phyloP scores from a whole-genome alignment of 169 alveolate genomes.

The Theileria annulata region DNA sequence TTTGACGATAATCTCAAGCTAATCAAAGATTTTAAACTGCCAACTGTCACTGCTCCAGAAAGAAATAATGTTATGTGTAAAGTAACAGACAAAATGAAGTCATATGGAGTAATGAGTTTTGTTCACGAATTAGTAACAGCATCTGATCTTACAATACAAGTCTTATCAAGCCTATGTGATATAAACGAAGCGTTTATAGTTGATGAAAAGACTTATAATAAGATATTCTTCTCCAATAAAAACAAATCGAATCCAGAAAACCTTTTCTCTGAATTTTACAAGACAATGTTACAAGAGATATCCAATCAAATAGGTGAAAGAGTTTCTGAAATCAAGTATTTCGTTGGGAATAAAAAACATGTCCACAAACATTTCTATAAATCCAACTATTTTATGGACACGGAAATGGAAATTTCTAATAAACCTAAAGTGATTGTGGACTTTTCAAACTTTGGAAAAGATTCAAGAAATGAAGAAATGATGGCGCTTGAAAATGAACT shows the following conservation, averaged over 20 bases:
- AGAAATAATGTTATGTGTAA: slow-evolving; percentile 44
- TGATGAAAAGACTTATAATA: slow-evolving; percentile 1
- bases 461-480: slow-evolving; percentile 17
- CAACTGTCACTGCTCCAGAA: slow-evolving; percentile 61
- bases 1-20: neutral
- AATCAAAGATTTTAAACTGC: slow-evolving; percentile 43
- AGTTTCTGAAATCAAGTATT: slow-evolving; percentile 48
- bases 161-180: slow-evolving; percentile 1
- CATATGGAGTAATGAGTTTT: slow-evolving; percentile 66
- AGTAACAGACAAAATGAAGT: slow-evolving; percentile 64
- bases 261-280: slow-evolving; percentile 41
- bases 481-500: slow-evolving; percentile 44
- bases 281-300: slow-evolving; percentile 66
- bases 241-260: slow-evolving; percentile 11
- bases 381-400: slow-evolving; percentile 29
- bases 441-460: neutral
- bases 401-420: slow-evolving; percentile 23
- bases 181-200: slow-evolving; percentile 14
- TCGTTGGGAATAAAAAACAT: slow-evolving; percentile 49
- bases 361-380: slow-evolving; percentile 34
- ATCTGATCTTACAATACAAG: neutral
- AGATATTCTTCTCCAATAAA: neutral
- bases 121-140: slow-evolving; percentile 65
- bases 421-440: slow-evolving; percentile 46
- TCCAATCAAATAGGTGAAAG: slow-evolving; percentile 60